Evolutionary conservation across 345 rosid genomes (phyloP).

Genomic region (Gossypium mustelinum): DNA sequence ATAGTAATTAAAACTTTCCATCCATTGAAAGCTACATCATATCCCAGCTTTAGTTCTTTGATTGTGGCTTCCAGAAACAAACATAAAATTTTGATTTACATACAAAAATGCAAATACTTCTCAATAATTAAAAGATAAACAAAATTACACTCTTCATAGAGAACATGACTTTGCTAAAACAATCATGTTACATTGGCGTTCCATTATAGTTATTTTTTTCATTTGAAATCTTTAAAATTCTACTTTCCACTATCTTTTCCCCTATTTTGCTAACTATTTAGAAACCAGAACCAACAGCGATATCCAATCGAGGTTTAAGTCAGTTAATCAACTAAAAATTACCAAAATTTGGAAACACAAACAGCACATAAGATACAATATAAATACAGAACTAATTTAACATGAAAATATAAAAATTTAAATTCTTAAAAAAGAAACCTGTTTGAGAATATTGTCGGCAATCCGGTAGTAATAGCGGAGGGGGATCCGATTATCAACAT

Average conservation of each 20-base stretch:
- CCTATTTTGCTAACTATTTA: neutral
- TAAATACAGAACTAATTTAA: neutral
- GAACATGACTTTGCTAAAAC: neutral
- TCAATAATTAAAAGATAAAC: too few relatives aligned
- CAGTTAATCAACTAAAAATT: neutral
- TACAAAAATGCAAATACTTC: too few relatives aligned
- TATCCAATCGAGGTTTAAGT: neutral
- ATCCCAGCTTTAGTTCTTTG: too few relatives aligned
- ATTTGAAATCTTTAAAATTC: neutral
- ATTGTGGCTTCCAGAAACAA: neutral
- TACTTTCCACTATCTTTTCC: neutral
- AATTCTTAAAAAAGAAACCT: conserved; percentile 36
- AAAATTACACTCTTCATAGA: neutral
- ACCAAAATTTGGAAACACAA: neutral
- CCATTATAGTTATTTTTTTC: neutral
- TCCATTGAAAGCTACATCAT: neutral
- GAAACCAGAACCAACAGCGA: neutral
- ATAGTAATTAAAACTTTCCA: neutral
- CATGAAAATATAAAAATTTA: neutral
- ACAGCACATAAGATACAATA: neutral
- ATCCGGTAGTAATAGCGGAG: conserved; percentile 76
- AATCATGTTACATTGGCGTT: neutral
- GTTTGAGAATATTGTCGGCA: conserved; percentile 88
- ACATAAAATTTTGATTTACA: neutral
- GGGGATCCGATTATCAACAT: conserved; percentile 79